Conservation (phyloP, 805 yeast genomes). For the Jamesozyma hellenica region DNA sequence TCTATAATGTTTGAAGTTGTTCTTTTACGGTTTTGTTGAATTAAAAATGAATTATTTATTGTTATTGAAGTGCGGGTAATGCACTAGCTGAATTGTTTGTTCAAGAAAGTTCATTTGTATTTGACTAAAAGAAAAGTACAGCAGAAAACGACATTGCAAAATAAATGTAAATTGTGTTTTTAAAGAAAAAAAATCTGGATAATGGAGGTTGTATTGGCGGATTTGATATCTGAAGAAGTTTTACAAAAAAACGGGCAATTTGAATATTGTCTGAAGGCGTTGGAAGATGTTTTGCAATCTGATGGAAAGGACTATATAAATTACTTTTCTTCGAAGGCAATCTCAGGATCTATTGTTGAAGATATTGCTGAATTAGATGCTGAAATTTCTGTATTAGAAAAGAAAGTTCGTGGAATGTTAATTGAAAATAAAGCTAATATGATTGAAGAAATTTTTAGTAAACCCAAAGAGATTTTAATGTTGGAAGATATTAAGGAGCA, state of each 20-base stretch:
- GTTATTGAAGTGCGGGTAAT: no score
- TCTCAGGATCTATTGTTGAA: constrained; percentile 36
- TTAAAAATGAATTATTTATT: no score
- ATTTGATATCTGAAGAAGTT: background rate
- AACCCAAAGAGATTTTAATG: constrained; percentile 9
- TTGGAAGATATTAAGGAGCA: constrained; percentile 13
- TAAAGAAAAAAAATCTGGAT: no score
- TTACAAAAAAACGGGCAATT: background rate
- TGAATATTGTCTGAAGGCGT: constrained; percentile 26
- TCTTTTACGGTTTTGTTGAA: no score
- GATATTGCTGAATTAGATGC: constrained; percentile 68
- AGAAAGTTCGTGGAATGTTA: constrained; percentile 34
- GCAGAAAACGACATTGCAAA: no score
- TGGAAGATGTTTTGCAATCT: constrained; percentile 37
- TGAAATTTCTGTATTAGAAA: constrained; percentile 39
- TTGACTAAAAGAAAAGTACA: no score
- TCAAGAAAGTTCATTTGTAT: no score
- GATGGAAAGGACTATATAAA: constrained; percentile 37
- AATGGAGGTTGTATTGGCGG: constrained; percentile 6
- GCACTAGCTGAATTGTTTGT: no score
- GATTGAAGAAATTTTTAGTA: constrained; percentile 37
- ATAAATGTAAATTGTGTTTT: no score
- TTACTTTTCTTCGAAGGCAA: constrained; percentile 34
- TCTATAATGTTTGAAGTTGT: no score
- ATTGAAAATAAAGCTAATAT: constrained; percentile 28